Evolutionary conservation across 495 filamentous ascomycete genomes (phyloP).

Genomic region (Penicillium paradoxum): DNA sequence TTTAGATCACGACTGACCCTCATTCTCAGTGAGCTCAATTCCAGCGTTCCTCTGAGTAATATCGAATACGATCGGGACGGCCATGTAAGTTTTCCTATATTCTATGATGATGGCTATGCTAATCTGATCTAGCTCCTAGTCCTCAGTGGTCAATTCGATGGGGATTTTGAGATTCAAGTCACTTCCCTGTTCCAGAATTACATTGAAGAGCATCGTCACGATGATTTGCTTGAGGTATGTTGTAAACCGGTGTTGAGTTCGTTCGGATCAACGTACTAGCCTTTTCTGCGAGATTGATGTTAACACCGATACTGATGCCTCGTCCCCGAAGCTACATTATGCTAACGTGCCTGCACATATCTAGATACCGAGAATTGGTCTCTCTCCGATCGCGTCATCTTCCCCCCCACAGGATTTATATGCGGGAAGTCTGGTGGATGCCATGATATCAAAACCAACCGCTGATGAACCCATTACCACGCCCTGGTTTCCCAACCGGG

Average conservation of each 20-base stretch:
- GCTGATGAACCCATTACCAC: neutral
- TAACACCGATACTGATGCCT: neutral
- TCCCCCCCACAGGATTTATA: neutral
- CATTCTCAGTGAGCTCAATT: neutral
- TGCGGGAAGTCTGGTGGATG: neutral
- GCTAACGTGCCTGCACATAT: neutral
- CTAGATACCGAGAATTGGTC: neutral
- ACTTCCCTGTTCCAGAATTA: slow-evolving; percentile 10
- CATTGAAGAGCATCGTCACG: slow-evolving; percentile 19
- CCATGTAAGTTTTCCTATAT: neutral
- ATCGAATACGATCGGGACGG: neutral
- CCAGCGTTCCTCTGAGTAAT: neutral
- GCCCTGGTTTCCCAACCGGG: neutral
- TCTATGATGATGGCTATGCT: neutral
- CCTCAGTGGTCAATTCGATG: neutral
- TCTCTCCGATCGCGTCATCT: neutral
- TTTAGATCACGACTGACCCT: neutral
- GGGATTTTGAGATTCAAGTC: neutral
- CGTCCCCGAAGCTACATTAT: neutral
- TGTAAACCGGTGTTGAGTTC: neutral
- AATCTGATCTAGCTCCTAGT: neutral
- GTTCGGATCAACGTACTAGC: neutral
- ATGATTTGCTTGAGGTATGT: slow-evolving; percentile 27
- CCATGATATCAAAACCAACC: neutral
- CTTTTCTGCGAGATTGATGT: neutral